These are phyloP conservation scores for Lactuca saligna DNA, from an alignment of 129 eudicot genomes.

Conservation along the genomic window DNA sequence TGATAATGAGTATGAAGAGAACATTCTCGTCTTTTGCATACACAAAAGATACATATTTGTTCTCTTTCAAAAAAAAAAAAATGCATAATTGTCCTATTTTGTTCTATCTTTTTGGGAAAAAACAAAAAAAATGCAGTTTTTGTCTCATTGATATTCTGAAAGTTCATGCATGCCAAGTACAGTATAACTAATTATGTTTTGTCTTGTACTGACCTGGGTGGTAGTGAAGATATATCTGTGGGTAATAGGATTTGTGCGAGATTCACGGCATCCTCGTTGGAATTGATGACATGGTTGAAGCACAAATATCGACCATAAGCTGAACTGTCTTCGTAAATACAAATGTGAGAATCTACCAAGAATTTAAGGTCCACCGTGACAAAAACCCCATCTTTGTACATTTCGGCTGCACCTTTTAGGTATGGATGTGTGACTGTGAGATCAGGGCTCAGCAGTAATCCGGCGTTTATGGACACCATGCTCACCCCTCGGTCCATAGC, in stretches of 20 bases:
- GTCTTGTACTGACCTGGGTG: slow-evolving; percentile 40
- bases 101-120: too few species aligned
- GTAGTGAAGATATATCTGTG: slow-evolving; percentile 41
- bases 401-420: slow-evolving; percentile 88
- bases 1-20: too few species aligned
- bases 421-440: slow-evolving; percentile 72
- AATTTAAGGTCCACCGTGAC: slow-evolving; percentile 74
- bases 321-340: slow-evolving; percentile 74
- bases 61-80: too few species aligned
- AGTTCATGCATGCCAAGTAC: neutral
- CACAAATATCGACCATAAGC: slow-evolving; percentile 83
- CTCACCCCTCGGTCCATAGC: slow-evolving; percentile 93
- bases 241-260: slow-evolving; percentile 66
- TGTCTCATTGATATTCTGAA: neutral
- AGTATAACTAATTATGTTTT: neutral
- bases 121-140: neutral
- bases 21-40: neutral
- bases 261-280: slow-evolving; percentile 55
- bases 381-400: slow-evolving; percentile 80
- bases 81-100: neutral
- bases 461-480: slow-evolving; percentile 81
- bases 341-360: slow-evolving; percentile 82
- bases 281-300: slow-evolving; percentile 70
- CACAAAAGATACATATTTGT: too few species aligned
- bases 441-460: slow-evolving; percentile 56